Base-by-base conservation (phyloP, 1,284 basidiomycete genomes). In the Pascua sp. region DNA sequence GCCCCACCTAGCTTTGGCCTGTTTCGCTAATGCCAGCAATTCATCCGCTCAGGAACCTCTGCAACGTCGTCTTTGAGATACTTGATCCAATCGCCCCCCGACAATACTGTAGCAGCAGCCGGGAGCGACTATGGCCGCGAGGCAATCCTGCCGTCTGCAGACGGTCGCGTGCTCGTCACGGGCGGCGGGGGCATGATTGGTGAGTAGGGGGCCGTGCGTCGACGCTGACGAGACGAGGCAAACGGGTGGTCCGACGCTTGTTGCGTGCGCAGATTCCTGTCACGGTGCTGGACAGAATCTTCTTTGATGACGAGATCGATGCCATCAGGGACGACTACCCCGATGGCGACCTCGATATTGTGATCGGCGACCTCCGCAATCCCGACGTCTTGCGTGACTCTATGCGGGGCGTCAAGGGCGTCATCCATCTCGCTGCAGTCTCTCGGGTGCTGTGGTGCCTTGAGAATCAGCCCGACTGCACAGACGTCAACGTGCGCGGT, bases 381-480 rank as follows among this genome's bases (percentile, higher is more conserved):
- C 18, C 62, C 7, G 37, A 17, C 8, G 45, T 49, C 13, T 56
- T 70, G 11, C 11, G 42, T 0, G 5, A 48, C 2, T 59, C 63
- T 11, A 51, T 68, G 48, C 44, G 66, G 43, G 68, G 70, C 56
- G 65, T 69, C 37, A 49, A 46, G 12, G 71, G 71, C 1, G 61
- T 71, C 24, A 64, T 73, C 45, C 60, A 73, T 47, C 66, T 73
- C 38, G 71, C 68, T 1, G 71, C 67, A 16, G 68, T 73, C 9
- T 67, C 67, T 2, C 60, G 69, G 8, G 66, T 71, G 2, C 49
- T 59, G 12, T 67, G 65, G 64, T 73, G 71, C 39, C 42, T 69
- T 5, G 67, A 70, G 51, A 69, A 71, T 60, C 60, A 65, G 37
- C 47, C 45, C 15, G 68, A 70, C 49, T 73, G 71, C 51, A 42